Percentiles rank a stretch among this genome's conserved stretches.
phyloP scores from a whole-genome alignment of 768 basidiomycete species.

The Tephrocybe sp. region DNA sequence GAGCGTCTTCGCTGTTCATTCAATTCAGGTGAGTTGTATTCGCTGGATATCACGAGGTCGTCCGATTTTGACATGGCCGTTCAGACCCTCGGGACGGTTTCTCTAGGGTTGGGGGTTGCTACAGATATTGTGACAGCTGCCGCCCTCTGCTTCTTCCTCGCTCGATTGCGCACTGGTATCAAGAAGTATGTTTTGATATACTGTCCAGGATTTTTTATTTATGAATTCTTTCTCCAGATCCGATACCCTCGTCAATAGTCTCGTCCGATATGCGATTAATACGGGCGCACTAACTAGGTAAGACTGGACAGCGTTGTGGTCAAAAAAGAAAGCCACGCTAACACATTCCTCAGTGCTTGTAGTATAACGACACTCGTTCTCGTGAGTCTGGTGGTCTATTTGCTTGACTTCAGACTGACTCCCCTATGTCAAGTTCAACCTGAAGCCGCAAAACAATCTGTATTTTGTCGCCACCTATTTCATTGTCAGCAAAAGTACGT shows the following conservation, averaged over 20 bases:
- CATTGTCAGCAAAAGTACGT: constrained; percentile 63
- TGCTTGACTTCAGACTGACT: not conserved
- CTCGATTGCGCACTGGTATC: constrained; percentile 55
- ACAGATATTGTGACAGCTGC: constrained; percentile 62
- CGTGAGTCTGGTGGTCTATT: constrained; percentile 33
- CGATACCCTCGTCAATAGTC: constrained; percentile 56
- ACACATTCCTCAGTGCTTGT: constrained; percentile 31
- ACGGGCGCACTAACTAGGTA: constrained; percentile 67
- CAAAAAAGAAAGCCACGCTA: not conserved
- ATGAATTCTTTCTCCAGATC: constrained; percentile 35
- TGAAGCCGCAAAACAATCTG: constrained; percentile 52
- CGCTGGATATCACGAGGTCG: not conserved
- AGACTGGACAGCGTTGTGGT: not conserved
- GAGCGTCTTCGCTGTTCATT: constrained; percentile 38
- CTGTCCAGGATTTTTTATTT: not conserved
- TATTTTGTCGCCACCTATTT: constrained; percentile 65
- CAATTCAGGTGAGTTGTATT: constrained; percentile 41
- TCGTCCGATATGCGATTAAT: constrained; percentile 63
- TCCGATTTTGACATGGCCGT: not conserved
- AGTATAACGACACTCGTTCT: constrained; percentile 54
- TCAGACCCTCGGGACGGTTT: constrained; percentile 50
- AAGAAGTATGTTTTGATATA: constrained; percentile 34
- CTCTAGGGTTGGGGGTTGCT: constrained; percentile 51
- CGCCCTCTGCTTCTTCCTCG: constrained; percentile 60
- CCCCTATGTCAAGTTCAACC: constrained; percentile 47